Evolutionary conservation across 768 basidiomycete genomes (phyloP).

Genomic region (Nidularia sp.): DNA sequence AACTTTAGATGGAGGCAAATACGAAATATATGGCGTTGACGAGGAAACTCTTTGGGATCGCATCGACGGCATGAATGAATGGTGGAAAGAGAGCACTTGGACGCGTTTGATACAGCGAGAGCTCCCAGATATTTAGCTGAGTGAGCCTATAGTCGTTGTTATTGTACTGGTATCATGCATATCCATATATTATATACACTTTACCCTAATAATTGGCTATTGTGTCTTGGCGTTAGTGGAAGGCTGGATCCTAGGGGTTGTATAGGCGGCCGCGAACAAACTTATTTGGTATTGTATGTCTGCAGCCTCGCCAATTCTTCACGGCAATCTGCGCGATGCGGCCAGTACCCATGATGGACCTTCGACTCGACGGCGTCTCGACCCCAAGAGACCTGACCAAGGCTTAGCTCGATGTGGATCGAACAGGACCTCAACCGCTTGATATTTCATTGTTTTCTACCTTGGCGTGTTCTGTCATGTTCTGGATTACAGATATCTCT

Average conservation of each 20-base stretch:
- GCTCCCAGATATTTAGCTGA: constrained; percentile 61
- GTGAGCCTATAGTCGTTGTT: too few relatives aligned
- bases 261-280: neutral
- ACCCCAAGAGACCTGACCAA: neutral
- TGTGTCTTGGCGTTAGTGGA: too few relatives aligned
- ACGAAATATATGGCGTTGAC: constrained; percentile 82
- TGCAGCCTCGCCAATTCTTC: neutral
- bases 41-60: constrained; percentile 85
- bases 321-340: neutral
- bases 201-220: too few relatives aligned
- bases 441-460: neutral
- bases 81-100: constrained; percentile 95
- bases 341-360: too few relatives aligned
- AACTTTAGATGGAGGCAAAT: constrained; percentile 64
- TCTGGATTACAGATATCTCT: too few relatives aligned
- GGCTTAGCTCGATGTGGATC: too few relatives aligned
- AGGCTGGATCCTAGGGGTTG: neutral
- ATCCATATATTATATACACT: too few relatives aligned
- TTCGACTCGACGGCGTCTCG: too few relatives aligned
- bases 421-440: neutral
- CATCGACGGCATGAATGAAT: constrained; percentile 78
- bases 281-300: neutral
- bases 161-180: too few relatives aligned
- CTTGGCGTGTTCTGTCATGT: neutral
- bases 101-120: constrained; percentile 76